Evolutionary conservation across 495 filamentous ascomycete genomes (phyloP), one percentile per base, ranked within the genome.

Genomic region (Aspergillus sclerotioniger): DNA sequence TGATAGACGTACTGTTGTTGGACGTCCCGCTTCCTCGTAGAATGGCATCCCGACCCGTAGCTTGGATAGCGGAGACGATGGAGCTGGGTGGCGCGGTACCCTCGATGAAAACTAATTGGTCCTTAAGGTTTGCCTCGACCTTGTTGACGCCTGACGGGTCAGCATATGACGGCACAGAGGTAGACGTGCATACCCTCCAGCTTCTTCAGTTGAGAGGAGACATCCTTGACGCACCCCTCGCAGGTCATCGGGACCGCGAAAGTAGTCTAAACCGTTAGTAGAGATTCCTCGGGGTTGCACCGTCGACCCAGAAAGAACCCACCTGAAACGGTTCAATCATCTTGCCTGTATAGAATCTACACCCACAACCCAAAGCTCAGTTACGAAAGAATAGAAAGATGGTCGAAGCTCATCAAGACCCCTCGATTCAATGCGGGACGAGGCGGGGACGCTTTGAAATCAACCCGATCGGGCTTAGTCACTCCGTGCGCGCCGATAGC

Each of bases 221-320:
- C 82, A 61, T 91, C 87, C 61, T 90, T 87, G 63, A 94, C 84
- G 73, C 94, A 98, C 64, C 78, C 71, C 43, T 95, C 87, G 73
- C 94, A 98, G 71, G 84, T 88, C 82, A 98, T 88, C 21, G 90
- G 92, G 70, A 98, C 94, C 58, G 93, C 90, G 67, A 98, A 97
- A 58, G 92, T 87, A 41, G 92, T 96, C 90, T 97, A 58, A 46
- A 20, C 21, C 43, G 48, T 19, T 37, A 41, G 37, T n/a, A 41
- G 37, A 1, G 6, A 15, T n/a, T 13, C 12, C n/a, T n/a, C 19
- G 31, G 53, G 50, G 56, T 33, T 25, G 54, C 47, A 32, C 59
- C 51, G 39, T 21, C 32, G 35, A n/a, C 25, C 33, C 17, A 9
- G 7, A 21, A 37, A 51, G 15, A 21, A 62, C 77, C 47, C 49